Evolutionary conservation across 2,329 filamentous ascomycete species (phyloP).

Genomic region (Epichloe amarillans): DNA sequence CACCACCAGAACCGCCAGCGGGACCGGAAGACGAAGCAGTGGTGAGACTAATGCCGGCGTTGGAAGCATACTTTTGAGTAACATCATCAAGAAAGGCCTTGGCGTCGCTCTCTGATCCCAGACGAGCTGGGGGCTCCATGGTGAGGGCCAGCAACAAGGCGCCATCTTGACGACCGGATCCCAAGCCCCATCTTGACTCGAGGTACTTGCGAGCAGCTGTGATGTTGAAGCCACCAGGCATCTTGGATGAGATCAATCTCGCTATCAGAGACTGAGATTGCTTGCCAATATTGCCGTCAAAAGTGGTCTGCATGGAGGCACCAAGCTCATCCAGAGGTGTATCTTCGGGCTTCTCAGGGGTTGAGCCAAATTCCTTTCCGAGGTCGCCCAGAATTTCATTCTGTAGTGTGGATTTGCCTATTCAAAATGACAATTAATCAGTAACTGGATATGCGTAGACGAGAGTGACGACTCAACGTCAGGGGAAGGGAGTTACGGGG

Average conservation of each 20-base stretch:
- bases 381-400: conserved; percentile 97
- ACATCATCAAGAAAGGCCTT: conserved; percentile 87
- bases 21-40: conserved; percentile 61
- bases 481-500: background rate
- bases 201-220: conserved; percentile 90
- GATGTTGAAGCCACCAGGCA: conserved; percentile 99
- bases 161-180: conserved; percentile 76
- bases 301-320: conserved; percentile 94
- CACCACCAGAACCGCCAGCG: conserved; percentile 55
- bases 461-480: no score
- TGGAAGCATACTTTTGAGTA: conserved; percentile 75
- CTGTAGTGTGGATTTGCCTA: conserved; percentile 95
- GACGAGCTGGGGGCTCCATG: conserved; percentile 77
- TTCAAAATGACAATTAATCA: conserved; percentile 4
- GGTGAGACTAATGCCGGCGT: conserved; percentile 71
- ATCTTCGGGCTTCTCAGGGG: conserved; percentile 96
- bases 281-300: conserved; percentile 96
- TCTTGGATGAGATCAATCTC: conserved; percentile 93
- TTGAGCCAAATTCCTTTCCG: conserved; percentile 96
- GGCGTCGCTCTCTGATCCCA: conserved; percentile 80
- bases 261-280: conserved; percentile 89
- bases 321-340: conserved; percentile 90
- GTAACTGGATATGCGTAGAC: background rate
- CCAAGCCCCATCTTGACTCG: conserved; percentile 86
- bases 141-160: conserved; percentile 80